These are phyloP conservation scores for Pterocarpus macrocarpus DNA, from an alignment of 306 rosid species.

Conservation along the genomic window DNA sequence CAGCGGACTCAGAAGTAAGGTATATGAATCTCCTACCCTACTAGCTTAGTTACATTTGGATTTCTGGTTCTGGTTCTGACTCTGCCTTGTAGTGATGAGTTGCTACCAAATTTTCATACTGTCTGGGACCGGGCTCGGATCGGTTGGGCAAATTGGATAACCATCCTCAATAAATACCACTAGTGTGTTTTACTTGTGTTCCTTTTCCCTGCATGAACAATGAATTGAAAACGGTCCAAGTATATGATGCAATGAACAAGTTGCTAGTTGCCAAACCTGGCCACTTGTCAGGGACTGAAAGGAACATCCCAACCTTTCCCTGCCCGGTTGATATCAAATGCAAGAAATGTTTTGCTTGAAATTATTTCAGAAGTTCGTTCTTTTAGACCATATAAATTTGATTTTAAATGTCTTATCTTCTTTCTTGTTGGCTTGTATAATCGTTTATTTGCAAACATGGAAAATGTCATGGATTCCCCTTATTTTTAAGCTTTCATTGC, in stretches of 20 bases:
- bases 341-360: slow-evolving; percentile 6
- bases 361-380: neutral
- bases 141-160: slow-evolving; percentile 42
- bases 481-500: neutral
- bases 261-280: slow-evolving; percentile 32
- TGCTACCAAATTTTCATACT: slow-evolving; percentile 36
- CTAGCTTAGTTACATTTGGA: slow-evolving; percentile 32
- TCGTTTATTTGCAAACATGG: neutral
- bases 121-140: neutral
- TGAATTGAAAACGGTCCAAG: neutral
- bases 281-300: slow-evolving; percentile 46
- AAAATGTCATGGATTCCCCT: neutral
- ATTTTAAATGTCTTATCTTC: neutral
- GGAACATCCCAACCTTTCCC: slow-evolving; percentile 45
- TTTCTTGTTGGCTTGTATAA: neutral
- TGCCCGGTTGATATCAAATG: slow-evolving; percentile 3
- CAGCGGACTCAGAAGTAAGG: slow-evolving; percentile 16
- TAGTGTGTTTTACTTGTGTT: neutral
- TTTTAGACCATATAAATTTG: neutral
- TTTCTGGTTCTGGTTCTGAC: slow-evolving; percentile 27
- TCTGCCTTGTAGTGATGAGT: slow-evolving; percentile 7
- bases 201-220: neutral
- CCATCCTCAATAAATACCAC: slow-evolving; percentile 39
- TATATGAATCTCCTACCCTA: neutral
- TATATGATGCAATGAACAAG: slow-evolving; percentile 39